Percentiles rank a stretch among this genome's conserved stretches.
Conservation (phyloP, 768 basidiomycete genomes). For the Amanita subjunquillea region DNA sequence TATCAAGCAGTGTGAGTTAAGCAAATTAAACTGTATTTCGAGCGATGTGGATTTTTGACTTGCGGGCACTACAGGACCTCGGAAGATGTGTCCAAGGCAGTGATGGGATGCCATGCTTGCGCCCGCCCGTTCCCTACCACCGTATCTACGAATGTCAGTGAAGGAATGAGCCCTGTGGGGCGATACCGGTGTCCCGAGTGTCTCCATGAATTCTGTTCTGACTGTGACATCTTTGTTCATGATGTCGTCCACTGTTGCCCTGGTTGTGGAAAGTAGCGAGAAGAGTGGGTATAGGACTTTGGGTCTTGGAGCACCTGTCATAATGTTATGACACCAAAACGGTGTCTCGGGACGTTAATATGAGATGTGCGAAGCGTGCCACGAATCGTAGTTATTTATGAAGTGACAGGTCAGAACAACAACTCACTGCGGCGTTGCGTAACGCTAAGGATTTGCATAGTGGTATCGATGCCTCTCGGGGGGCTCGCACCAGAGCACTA, state of each 20-base stretch:
- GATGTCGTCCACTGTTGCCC: constrained; percentile 95
- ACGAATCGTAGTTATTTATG: too few species aligned
- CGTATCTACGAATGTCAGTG: constrained; percentile 24
- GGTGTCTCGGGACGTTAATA: too few species aligned
- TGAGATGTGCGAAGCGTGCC: too few species aligned
- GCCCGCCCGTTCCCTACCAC: constrained; percentile 54
- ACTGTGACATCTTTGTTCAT: constrained; percentile 95
- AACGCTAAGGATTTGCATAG: too few species aligned
- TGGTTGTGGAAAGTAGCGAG: constrained; percentile 26
- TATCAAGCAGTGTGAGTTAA: constrained; percentile 68
- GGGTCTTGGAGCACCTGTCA: too few species aligned
- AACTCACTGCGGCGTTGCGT: too few species aligned
- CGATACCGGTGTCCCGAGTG: constrained; percentile 70
- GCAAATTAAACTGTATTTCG: not conserved
- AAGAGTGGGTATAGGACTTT: too few species aligned
- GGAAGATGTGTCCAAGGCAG: constrained; percentile 22
- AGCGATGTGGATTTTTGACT: not conserved
- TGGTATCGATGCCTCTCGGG: too few species aligned
- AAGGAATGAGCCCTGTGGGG: constrained; percentile 67
- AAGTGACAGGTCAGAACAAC: too few species aligned
- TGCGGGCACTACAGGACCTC: constrained; percentile 23
- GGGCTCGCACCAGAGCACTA: too few species aligned
- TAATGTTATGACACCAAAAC: too few species aligned
- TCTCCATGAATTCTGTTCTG: constrained; percentile 78
- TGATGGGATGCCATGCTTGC: constrained; percentile 67